phyloP scores from a whole-genome alignment of 345 rosid genomes.

The Camelina neglecta region DNA sequence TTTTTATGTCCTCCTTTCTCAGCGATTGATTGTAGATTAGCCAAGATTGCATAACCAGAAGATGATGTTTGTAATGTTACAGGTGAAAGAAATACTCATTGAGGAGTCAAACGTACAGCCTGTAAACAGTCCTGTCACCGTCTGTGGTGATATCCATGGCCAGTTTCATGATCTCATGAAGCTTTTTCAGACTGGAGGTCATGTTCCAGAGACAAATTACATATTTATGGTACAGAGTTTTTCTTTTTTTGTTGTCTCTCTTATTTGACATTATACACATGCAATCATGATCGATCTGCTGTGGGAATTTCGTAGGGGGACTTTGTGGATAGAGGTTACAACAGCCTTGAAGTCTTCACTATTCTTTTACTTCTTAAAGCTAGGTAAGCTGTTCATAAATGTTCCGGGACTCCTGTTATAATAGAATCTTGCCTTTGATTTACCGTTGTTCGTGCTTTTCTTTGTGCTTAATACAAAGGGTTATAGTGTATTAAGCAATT shows the following conservation, averaged over 20 bases:
- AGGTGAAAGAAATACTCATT: conserved; percentile 94
- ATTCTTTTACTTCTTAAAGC: conserved; percentile 96
- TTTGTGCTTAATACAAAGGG: background rate
- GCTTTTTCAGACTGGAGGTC: conserved; percentile 97
- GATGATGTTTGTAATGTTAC: conserved; percentile 28
- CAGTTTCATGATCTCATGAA: conserved; percentile 99
- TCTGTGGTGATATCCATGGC: conserved; percentile 98
- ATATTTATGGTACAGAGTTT: conserved; percentile 78
- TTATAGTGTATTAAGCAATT: conserved; percentile 9
- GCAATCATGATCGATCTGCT: background rate
- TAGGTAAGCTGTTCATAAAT: conserved; percentile 49
- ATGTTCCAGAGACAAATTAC: conserved; percentile 97
- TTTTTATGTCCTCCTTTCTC: background rate
- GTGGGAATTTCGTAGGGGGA: conserved; percentile 64
- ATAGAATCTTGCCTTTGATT: conserved; percentile 14
- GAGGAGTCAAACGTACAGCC: conserved; percentile 99
- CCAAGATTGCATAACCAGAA: conserved; percentile 5
- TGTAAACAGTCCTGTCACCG: conserved; percentile 98
- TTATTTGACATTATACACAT: background rate
- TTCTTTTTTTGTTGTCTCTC: background rate
- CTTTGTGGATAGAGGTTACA: conserved; percentile 94
- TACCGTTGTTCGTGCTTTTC: background rate
- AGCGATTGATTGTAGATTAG: conserved; percentile 6
- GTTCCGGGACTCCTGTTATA: background rate
- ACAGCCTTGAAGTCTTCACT: conserved; percentile 93